Evolutionary conservation across 257 asterid species (phyloP).

Genomic region (Primulina huaijiensis): DNA sequence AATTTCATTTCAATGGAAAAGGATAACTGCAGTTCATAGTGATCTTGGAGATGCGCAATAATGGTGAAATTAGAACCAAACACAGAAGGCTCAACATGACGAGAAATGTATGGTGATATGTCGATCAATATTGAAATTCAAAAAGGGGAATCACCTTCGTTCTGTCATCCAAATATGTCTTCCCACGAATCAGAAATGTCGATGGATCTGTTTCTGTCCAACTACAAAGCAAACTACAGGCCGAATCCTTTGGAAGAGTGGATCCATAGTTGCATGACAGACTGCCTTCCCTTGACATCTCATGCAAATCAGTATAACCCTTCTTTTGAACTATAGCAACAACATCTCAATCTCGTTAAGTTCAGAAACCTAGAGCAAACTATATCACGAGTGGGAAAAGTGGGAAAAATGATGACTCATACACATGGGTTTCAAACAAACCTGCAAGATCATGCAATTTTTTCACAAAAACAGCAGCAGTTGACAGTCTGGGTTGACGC

Average conservation of each 20-base stretch:
- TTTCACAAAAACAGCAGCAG: slow-evolving; percentile 91
- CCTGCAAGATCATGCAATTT: slow-evolving; percentile 94
- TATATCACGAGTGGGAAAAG: slow-evolving; percentile 18
- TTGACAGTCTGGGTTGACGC: slow-evolving; percentile 75
- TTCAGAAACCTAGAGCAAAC: slow-evolving; percentile 19
- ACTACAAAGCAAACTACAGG: slow-evolving; percentile 76
- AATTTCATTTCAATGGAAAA: background rate
- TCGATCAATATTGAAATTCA: slow-evolving; percentile 1
- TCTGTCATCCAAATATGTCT: slow-evolving; percentile 83
- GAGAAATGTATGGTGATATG: slow-evolving; percentile 15
- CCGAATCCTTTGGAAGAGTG: slow-evolving; percentile 87
- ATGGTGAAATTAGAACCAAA: slow-evolving; percentile 12
- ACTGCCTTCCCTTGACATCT: slow-evolving; percentile 71
- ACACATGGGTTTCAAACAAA: slow-evolving; percentile 31
- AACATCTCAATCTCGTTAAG: slow-evolving; percentile 28
- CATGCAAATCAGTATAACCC: slow-evolving; percentile 88
- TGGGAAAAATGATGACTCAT: slow-evolving; percentile 9
- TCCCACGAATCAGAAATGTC: slow-evolving; percentile 84
- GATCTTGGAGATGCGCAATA: no score
- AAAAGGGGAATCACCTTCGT: slow-evolving; percentile 57
- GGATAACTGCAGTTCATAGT: background rate
- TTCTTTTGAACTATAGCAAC: slow-evolving; percentile 75
- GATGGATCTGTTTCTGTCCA: slow-evolving; percentile 87
- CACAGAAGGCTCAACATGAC: background rate
- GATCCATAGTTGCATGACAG: slow-evolving; percentile 70